Conservation (phyloP, 2,329 filamentous ascomycete genomes). For the Fusarium napiforme region DNA sequence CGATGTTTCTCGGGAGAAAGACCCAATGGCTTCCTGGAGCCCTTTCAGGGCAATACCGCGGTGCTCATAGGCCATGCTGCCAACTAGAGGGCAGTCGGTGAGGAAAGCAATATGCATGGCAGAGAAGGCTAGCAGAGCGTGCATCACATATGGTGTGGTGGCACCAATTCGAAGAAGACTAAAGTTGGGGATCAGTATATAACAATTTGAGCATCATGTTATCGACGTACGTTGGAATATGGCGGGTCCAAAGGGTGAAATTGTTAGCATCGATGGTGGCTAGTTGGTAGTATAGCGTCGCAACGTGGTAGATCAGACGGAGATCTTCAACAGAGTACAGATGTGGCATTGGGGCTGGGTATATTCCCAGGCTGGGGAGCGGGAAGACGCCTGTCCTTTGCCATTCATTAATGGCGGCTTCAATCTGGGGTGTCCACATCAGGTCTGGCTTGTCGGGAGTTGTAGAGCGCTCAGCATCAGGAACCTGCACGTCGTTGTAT, state of each 20-base stretch:
- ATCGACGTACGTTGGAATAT: slow-evolving; percentile 84
- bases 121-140: slow-evolving; percentile 91
- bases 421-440: slow-evolving; percentile 87
- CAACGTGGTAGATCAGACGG: slow-evolving; percentile 89
- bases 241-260: slow-evolving; percentile 91
- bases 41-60: slow-evolving; percentile 87
- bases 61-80: slow-evolving; percentile 90
- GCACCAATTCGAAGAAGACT: slow-evolving; percentile 77
- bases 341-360: slow-evolving; percentile 77
- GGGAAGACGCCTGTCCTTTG: slow-evolving; percentile 85
- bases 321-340: slow-evolving; percentile 81
- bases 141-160: slow-evolving; percentile 90
- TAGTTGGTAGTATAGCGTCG: slow-evolving; percentile 85
- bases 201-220: not conserved
- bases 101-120: slow-evolving; percentile 93
- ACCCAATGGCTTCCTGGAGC: slow-evolving; percentile 85
- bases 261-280: slow-evolving; percentile 79
- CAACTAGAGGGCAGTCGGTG: slow-evolving; percentile 84
- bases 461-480: slow-evolving; percentile 69
- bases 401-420: slow-evolving; percentile 85
- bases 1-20: slow-evolving; percentile 86
- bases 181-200: slow-evolving; percentile 24
- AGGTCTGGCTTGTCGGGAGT: slow-evolving; percentile 74
- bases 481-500: slow-evolving; percentile 86
- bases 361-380: slow-evolving; percentile 83